Base-by-base conservation (phyloP, 106 monocot species). In the Dendrobium chrysotoxum region DNA sequence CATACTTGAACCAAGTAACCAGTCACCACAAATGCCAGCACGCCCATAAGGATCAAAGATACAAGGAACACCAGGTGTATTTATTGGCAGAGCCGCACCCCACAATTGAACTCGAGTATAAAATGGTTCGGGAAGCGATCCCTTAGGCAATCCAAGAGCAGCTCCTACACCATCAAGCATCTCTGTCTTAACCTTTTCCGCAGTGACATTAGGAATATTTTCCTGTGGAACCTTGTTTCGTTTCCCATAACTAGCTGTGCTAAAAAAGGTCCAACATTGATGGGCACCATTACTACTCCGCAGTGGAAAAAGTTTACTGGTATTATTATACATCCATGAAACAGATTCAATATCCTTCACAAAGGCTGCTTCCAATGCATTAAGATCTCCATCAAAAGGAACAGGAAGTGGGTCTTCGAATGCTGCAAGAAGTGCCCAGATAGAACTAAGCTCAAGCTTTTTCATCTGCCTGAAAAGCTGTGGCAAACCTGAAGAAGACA, bases 11-110 rank as follows among this genome's bases (percentile, higher is more conserved):
- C 98, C 98, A 77, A 92, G 94, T 8, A 98, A 85, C 98, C 98
- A 98, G 82, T 98, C 98, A 66, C 98, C 98, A 88, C 98, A 98
- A 80, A 98, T 95, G 80, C 95, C 98, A 66, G 95, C 98, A 20
- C 98, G 83, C 15, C 98, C 98, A 76, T 80, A 83, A 16, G 98
- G 95, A 86, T 98, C 95, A 74, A 92, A 98, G 45, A 98, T 90
- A 71, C 89, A 98, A 30, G 92, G 87, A 82, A 95, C 78, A 21
- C 82, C 79, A 40, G 91, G 95, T 61, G 88, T 86, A 47, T 98
- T 98, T 7, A 86, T 90, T 5, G 98, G 94, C 40, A 98, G 89
- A 72, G 95, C 98, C 53, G 98, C 92, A 35, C 95, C 98, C 98
- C 98, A 95, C 45, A 98, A 72, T 79, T 98, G 98, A 30, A 95